Base-by-base conservation (phyloP, 768 basidiomycete species). In the Tephrocybe sp. region DNA sequence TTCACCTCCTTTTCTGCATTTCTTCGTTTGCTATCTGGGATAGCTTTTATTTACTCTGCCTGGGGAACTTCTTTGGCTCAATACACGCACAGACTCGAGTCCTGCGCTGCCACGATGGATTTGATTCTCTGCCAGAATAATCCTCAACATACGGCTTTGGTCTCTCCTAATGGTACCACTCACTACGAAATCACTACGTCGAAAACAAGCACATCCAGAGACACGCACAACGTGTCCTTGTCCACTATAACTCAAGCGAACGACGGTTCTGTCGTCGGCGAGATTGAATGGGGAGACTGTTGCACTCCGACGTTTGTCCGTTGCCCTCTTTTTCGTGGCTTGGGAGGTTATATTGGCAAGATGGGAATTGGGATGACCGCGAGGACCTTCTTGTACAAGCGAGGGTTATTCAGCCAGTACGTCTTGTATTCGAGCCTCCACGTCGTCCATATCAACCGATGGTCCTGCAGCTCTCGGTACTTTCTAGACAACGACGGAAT, bases 91-190 rank as follows among this genome's bases (percentile, higher is more conserved):
- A 3, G 7, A 26, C 26, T 26, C 26, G 4, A 26, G 7, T 26
- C 26, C 19, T 38, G 23, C 16, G 38, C 12, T n/a, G 17, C 26
- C 12, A 9, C 40, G 12, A 80, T 82, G 79, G 75, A 80, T 48
- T 66, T 82, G 13, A 80, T 77, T 60, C 72, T 83, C 43, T 62
- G 75, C 14, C 76, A 74, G 23, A 76, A 80, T 61, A 72, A 80
- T 53, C 77, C 77, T 7, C 69, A 75, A 55, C 69, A 72, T 48
- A 77, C 77, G 7, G 68, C 72, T 12, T 65, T 83, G 40, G 68
- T 81, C 22, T 79, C 79, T 12, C 62, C 73, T 17, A 77, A 77
- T 56, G 79, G 80, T 22, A 71, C 73, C 34, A 69, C 73, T 16
- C 76, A 78, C 54, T 83, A 80, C 59, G 69, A 70, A 49, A 67